Evolutionary conservation across 495 filamentous ascomycete species (phyloP), one percentile per base, ranked within the genome.

Genomic region (Aspergillus leporis): DNA sequence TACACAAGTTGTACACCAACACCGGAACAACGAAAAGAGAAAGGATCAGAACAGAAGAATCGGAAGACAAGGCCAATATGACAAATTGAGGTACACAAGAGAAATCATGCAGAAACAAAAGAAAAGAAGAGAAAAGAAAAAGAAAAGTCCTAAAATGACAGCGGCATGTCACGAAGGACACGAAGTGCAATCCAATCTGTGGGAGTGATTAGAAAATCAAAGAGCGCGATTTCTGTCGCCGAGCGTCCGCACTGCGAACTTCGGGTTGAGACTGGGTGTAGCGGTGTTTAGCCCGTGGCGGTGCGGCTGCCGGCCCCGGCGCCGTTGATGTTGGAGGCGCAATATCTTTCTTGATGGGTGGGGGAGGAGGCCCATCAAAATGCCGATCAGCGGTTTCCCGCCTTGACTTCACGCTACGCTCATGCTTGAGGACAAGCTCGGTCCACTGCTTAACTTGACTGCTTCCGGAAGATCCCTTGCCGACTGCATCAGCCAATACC

Each of bases 401-500:
- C n/a, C 67, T 68, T 5, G 69, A 23, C 55, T 74, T 75, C 63
- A 73, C 64, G 54, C 65, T 72, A 19, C 69, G 65, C 58, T 80
- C 76, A 18, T 70, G 71, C 59, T 76, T 77, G 30, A 98, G 80
- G 40, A 98, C 87, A 53, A 96, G 72, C 58, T 96, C 90, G 47
- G 92, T 93, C 94, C 94, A 98, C 54, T 63, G 68, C 65, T 72
- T 83, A 62, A 68, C 70, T 62, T 74, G 79, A 68, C 60, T 75
- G 66, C 60, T 74, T 23, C 64, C 75, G 60, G 57, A 72, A 47
- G 56, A 77, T 64, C 81, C 89, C 75, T 87, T 87, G 63, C 92
- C 92, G 21, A 96, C 87, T 25, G 90, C 86, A 49, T 97, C 90
- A 1, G 80, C 80, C n/a, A 98, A 85, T 16, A 91, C 90, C 61